Percentiles rank a stretch among this genome's conserved stretches.
These are phyloP conservation scores for Hypholoma fasciculare DNA, from an alignment of 768 basidiomycete species.

Conservation along the genomic window DNA sequence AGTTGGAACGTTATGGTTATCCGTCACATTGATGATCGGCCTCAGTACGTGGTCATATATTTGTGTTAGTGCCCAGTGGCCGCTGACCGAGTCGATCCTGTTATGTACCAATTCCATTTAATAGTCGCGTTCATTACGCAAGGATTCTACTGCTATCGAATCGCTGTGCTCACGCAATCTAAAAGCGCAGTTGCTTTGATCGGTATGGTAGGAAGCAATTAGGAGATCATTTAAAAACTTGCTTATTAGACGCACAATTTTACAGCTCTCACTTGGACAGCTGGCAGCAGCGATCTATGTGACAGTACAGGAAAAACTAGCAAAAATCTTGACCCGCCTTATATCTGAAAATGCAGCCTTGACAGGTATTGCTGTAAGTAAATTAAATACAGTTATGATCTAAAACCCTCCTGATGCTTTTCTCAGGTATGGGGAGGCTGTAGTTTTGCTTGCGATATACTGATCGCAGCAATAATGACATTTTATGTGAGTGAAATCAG, in stretches of 20 bases:
- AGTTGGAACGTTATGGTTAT: not conserved
- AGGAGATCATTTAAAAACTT: too few relatives aligned
- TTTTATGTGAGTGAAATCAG: not conserved
- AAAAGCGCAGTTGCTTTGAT: not conserved
- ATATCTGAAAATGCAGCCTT: too few relatives aligned
- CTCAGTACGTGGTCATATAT: not conserved
- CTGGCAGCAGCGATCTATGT: not conserved
- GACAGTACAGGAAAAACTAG: too few relatives aligned
- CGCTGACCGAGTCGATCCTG: not conserved
- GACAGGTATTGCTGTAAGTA: too few relatives aligned
- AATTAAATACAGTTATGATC: too few relatives aligned
- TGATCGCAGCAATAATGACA: not conserved
- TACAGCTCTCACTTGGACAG: not conserved
- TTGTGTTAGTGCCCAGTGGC: not conserved
- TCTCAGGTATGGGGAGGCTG: not conserved
- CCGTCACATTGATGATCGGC: not conserved
- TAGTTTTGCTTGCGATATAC: not conserved
- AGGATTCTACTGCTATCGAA: not conserved
- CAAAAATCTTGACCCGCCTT: too few relatives aligned
- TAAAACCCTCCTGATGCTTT: not conserved
- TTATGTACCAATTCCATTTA: not conserved
- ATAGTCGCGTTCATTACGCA: not conserved
- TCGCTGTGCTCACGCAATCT: not conserved
- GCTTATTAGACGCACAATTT: too few relatives aligned
- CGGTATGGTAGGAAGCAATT: not conserved